Percentiles rank a stretch among this genome's conserved stretches.
Conservation (phyloP, 2,329 filamentous ascomycete genomes). For the Chlorencoelia australis region DNA sequence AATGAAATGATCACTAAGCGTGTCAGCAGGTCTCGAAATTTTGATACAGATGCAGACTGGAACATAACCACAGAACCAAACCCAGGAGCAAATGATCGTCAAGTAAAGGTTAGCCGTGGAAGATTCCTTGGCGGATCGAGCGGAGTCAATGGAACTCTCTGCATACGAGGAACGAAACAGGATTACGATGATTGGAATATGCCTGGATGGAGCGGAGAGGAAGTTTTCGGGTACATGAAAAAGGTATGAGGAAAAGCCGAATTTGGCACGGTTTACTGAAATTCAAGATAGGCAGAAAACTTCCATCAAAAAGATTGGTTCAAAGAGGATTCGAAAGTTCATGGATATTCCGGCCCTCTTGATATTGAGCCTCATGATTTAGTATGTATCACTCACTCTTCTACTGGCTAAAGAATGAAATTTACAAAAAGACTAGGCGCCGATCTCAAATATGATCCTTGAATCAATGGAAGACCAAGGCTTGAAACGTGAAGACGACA, state of each 20-base stretch:
- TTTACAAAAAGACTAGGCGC: constrained; percentile 24
- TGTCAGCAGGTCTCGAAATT: constrained; percentile 35
- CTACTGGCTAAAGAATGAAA: neutral
- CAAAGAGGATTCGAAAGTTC: constrained; percentile 35
- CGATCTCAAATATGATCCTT: constrained; percentile 44
- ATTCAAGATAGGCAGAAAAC: constrained; percentile 36
- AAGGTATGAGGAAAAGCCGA: constrained; percentile 31
- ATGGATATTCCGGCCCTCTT: constrained; percentile 42
- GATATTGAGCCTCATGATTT: constrained; percentile 48
- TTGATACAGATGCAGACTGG: constrained; percentile 41
- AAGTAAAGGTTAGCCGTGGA: constrained; percentile 38
- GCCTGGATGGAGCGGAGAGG: constrained; percentile 45
- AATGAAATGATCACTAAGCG: constrained; percentile 1
- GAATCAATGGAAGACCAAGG: constrained; percentile 46
- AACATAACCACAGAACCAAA: constrained; percentile 36
- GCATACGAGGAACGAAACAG: constrained; percentile 38
- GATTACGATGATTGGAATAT: constrained; percentile 45
- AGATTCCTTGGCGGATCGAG: constrained; percentile 40
- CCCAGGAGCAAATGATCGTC: constrained; percentile 31
- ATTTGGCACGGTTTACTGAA: neutral
- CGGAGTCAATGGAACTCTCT: constrained; percentile 40
- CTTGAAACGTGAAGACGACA: constrained; percentile 44
- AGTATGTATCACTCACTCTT: constrained; percentile 21
- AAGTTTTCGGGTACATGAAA: constrained; percentile 46
- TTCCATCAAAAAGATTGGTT: constrained; percentile 51